phyloP scores from a whole-genome alignment of 768 basidiomycete genomes.

The Pseudohyphozyma bogoriensis region DNA sequence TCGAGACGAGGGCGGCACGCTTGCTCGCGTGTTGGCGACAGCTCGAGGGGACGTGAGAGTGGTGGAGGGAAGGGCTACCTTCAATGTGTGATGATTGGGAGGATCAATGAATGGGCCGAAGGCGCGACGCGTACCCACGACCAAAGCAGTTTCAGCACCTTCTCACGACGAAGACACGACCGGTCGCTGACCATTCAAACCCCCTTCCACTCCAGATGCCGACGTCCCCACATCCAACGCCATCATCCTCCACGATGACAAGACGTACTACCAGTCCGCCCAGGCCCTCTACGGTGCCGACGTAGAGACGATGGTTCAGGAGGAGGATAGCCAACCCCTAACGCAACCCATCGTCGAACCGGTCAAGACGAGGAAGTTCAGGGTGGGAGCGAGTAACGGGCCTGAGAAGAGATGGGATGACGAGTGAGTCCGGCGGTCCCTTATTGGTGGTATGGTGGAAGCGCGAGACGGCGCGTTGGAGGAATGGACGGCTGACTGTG shows the following conservation, averaged over 20 bases:
- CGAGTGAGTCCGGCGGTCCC: slow-evolving; percentile 49
- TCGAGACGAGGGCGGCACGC: no score
- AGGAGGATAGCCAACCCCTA: slow-evolving; percentile 92
- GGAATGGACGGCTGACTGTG: background rate
- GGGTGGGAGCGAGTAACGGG: slow-evolving; percentile 69
- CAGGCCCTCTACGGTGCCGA: slow-evolving; percentile 82
- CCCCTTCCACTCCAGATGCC: slow-evolving; percentile 36
- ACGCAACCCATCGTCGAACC: slow-evolving; percentile 92
- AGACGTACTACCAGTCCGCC: slow-evolving; percentile 93
- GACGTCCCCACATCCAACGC: slow-evolving; percentile 58
- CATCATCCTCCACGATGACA: slow-evolving; percentile 82
- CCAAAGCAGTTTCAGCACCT: background rate
- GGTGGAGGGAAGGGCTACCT: background rate
- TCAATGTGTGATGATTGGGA: no score
- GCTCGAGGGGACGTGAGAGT: background rate
- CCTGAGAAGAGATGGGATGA: slow-evolving; percentile 97
- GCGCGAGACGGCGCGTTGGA: no score
- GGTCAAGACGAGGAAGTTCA: slow-evolving; percentile 88
- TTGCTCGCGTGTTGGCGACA: no score
- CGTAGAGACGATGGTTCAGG: slow-evolving; percentile 93
- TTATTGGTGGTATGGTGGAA: background rate
- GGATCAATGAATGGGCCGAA: no score
- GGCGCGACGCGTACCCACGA: background rate
- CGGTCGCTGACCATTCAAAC: slow-evolving; percentile 10
- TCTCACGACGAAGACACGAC: no score